Evolutionary conservation across 345 rosid genomes (phyloP).

Genomic region (Trapa bicornis): DNA sequence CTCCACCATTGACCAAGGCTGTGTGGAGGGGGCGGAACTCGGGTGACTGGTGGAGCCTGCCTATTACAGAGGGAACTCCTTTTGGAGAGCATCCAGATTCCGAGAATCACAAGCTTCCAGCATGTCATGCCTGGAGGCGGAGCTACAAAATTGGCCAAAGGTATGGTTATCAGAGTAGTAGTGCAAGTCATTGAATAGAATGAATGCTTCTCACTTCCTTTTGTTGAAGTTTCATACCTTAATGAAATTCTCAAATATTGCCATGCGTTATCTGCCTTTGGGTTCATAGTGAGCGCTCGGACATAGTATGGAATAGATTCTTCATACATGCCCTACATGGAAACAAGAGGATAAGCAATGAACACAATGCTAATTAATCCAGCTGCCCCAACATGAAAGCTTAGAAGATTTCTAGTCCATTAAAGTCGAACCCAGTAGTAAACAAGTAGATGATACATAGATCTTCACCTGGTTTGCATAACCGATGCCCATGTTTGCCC

Average conservation of each 20-base stretch:
- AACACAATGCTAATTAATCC: background rate
- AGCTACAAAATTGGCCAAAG: slow-evolving; percentile 20
- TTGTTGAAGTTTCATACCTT: slow-evolving; percentile 31
- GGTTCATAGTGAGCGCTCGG: slow-evolving; percentile 96
- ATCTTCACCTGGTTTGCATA: slow-evolving; percentile 88
- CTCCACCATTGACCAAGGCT: too few species aligned
- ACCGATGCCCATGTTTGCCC: slow-evolving; percentile 99
- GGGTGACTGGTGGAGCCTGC: background rate
- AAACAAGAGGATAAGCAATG: background rate
- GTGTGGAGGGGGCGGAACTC: too few species aligned
- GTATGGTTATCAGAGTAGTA: too few species aligned
- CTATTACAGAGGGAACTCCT: slow-evolving; percentile 72
- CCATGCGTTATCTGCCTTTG: slow-evolving; percentile 99
- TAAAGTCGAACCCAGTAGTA: too few species aligned
- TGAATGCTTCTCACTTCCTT: background rate
- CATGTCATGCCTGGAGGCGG: slow-evolving; percentile 75
- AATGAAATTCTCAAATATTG: slow-evolving; percentile 91
- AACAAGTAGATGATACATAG: background rate
- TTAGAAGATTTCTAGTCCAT: too few species aligned
- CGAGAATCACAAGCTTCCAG: slow-evolving; percentile 88
- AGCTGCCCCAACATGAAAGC: too few species aligned
- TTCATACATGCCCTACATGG: slow-evolving; percentile 70
- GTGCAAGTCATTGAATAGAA: too few species aligned
- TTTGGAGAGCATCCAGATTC: slow-evolving; percentile 74
- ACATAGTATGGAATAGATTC: slow-evolving; percentile 88